Evolutionary conservation across 192 early-diverging fungal genomes (phyloP), one percentile per base, ranked within the genome.

Genomic region (Piromyces sp.): DNA sequence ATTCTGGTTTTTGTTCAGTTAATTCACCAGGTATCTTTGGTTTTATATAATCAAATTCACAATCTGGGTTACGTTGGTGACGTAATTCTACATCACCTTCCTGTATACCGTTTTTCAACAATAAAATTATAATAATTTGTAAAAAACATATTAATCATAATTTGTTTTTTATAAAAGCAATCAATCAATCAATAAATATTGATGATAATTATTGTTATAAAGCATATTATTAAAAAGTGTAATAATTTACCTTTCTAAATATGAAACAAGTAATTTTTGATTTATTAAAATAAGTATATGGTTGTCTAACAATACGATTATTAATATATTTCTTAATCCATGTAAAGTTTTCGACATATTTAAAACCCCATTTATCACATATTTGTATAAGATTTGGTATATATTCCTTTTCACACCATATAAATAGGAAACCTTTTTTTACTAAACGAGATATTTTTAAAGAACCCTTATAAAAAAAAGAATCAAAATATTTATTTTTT

Each of bases 291-390:
- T 94, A 96, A 30, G 83, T 86, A 30, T 90, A 94, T 30, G 89
- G 86, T 31, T 91, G 86, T 29, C 87, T 82, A 17, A 88, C 91
- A 83, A 98, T 95, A 79, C 89, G 88, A 85, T 98, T 97, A 85
- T 96, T 95, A 42, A 90, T 84, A 79, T 90, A 86, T 79, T 93
- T 88, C 81, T 95, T 96, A 84, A 97, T 94, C 96, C 96, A 98
- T 85, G 93, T 94, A 88, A 98, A 96, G 88, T 97, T 98, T 84
- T 97, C 96, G 0, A 97, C 95, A 84, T 98, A 98, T 79, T 94
- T 93, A 88, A 96, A 94, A 3, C 92, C 91, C 95, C 96, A 96
- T 37, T 81, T 85, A 42, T 94, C 92, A 13, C 92, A 89, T 33
- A 94, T 87, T 37, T 85, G 87, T 30, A 96, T 90, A 81, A 98